Base-by-base conservation (phyloP, 768 basidiomycete species). In the Suillus occidentalis region DNA sequence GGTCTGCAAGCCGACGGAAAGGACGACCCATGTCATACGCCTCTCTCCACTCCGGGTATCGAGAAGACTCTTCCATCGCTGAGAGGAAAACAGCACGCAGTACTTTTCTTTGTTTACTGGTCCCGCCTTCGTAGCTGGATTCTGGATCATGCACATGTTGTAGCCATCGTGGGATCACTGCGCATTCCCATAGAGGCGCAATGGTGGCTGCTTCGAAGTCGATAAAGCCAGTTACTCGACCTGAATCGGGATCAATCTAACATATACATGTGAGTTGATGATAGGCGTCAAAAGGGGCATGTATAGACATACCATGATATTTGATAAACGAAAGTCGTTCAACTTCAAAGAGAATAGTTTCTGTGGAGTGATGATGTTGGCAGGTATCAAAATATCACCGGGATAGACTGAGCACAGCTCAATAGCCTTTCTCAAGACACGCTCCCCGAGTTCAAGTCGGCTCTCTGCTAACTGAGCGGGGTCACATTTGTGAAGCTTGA, bases 181-280 rank as follows among this genome's bases (percentile, higher is more conserved):
- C 70, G 45, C 70, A 72, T 36, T 72, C 69, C 72, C 72, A 73
- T 42, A 69, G 31, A 4, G 72, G 72, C 16, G 70, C 72, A 14
- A 71, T 61, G 14, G 68, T 70, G 14, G 70, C 58, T 10, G 68
- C 69, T 61, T 73, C 69, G 42, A 69, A 72, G 52, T 72, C 70
- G 25, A 72, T 68, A 14, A 62, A 45, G 13, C 62, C 40, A 13
- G 62, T 62, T 18, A 62, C 62, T 39, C 55, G 36, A 53, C 49
- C 62, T 10, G 50, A 52, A 10, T 18, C 50, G 2, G 49, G 9
- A 56, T 62, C 56, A 56, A 56, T 62, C 62, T 56, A n/a, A 8
- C 28, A 52, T 9, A 40, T 14, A 18, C 50, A 60, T 6, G 34
- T 7, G 22, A 40, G 36, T 39, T 14, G 4, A 52, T 18, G 14